Conservation (phyloP, 2,329 filamentous ascomycete species). For the Huntiella savannae region DNA sequence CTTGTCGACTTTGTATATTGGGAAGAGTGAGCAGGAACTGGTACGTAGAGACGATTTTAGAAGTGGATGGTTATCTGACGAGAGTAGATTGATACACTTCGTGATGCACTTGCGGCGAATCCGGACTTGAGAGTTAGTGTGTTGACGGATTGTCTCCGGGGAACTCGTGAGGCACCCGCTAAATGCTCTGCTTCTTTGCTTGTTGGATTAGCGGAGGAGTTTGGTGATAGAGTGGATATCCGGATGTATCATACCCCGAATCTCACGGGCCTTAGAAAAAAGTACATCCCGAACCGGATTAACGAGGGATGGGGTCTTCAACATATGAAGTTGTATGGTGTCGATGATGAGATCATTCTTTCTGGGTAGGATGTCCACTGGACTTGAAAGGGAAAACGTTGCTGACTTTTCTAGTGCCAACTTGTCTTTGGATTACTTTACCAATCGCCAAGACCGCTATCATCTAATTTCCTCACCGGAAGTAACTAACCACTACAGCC, state of each 20-base stretch:
- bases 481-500: constrained; percentile 65
- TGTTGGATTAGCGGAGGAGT: constrained; percentile 64
- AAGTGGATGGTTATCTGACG: not conserved
- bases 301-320: constrained; percentile 98
- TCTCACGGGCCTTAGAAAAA: constrained; percentile 69
- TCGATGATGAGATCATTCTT: constrained; percentile 89
- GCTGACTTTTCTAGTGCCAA: constrained; percentile 40
- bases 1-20: constrained; percentile 91
- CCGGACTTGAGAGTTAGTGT: constrained; percentile 67
- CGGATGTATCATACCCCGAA: constrained; percentile 98
- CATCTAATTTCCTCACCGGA: constrained; percentile 69
- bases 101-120: constrained; percentile 54
- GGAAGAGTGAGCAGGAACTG: constrained; percentile 78
- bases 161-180: constrained; percentile 73
- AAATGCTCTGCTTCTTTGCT: constrained; percentile 78
- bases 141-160: constrained; percentile 75
- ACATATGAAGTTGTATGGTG: constrained; percentile 96
- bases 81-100: constrained; percentile 51
- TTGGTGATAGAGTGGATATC: constrained; percentile 76
- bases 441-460: constrained; percentile 84
- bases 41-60: constrained; percentile 21
- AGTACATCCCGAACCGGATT: constrained; percentile 67
- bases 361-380: constrained; percentile 42
- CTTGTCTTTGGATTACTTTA: constrained; percentile 85
- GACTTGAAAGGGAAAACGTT: constrained; percentile 8